Evolutionary conservation across 179 eudicot genomes (phyloP).

Genomic region (Beta corolliflora): DNA sequence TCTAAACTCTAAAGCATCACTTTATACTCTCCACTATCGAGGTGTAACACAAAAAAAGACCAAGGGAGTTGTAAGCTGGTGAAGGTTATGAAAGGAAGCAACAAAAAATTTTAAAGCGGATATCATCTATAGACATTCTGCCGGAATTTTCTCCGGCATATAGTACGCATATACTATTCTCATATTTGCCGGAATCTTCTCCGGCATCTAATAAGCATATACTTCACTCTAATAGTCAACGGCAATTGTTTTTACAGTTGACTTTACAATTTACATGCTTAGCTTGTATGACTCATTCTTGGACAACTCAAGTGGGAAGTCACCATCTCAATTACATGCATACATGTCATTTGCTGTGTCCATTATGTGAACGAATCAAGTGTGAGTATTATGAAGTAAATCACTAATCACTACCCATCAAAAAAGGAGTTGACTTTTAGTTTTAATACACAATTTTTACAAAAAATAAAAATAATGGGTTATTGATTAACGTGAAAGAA

Average conservation of each 20-base stretch:
- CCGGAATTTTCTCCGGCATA: constrained; percentile 14
- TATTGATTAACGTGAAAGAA: no score
- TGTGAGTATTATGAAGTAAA: neutral
- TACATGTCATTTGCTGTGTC: neutral
- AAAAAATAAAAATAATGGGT: no score
- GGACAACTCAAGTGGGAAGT: neutral
- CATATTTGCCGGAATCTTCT: neutral
- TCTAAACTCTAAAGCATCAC: neutral
- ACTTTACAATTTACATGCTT: constrained; percentile 1
- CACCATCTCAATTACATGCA: neutral
- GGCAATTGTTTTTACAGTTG: neutral
- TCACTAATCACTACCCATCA: neutral
- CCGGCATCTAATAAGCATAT: neutral
- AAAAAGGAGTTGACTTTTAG: neutral
- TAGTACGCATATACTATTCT: neutral
- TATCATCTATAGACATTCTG: neutral
- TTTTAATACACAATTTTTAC: neutral
- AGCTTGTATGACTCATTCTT: neutral
- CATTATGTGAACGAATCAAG: neutral
- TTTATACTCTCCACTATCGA: neutral
- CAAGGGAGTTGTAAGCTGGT: neutral
- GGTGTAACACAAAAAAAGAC: neutral
- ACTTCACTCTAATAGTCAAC: neutral
- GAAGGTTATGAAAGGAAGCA: neutral
- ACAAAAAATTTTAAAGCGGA: neutral